These are phyloP conservation scores for Flueggea neowawraea DNA, from an alignment of 441 rosid species.

Conservation along the genomic window DNA sequence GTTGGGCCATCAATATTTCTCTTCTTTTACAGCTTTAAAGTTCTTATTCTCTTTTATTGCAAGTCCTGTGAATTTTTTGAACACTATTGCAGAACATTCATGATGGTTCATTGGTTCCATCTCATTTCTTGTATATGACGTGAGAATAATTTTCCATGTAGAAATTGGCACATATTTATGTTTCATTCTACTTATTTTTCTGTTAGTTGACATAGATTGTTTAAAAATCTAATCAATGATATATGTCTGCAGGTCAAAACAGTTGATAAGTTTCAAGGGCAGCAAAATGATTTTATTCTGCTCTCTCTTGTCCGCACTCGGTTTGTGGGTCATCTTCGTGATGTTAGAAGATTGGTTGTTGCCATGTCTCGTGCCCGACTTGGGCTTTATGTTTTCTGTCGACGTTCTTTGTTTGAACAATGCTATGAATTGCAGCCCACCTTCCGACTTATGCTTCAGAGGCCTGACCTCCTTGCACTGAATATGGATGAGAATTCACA, in stretches of 20 bases:
- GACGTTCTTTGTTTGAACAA: constrained; percentile 91
- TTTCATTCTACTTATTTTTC: too few species aligned
- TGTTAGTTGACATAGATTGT: neutral
- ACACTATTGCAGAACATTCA: too few species aligned
- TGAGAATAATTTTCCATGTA: too few species aligned
- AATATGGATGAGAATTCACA: constrained; percentile 60
- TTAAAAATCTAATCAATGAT: neutral
- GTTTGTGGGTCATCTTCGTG: constrained; percentile 98
- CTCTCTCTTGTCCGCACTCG: constrained; percentile 96
- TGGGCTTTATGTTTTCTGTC: constrained; percentile 90
- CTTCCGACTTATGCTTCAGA: constrained; percentile 70
- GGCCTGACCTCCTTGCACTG: constrained; percentile 84
- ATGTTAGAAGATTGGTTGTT: constrained; percentile 93
- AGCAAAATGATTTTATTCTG: constrained; percentile 92
- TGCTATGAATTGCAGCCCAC: constrained; percentile 99
- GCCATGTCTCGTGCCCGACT: constrained; percentile 99
- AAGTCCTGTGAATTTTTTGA: too few species aligned
- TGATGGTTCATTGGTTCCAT: too few species aligned
- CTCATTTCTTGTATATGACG: too few species aligned
- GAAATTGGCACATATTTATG: too few species aligned
- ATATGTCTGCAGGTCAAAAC: constrained; percentile 68
- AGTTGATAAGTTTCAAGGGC: constrained; percentile 99
- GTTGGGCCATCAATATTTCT: too few species aligned
- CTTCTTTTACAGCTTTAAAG: too few species aligned
- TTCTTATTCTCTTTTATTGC: too few species aligned